These are phyloP conservation scores for Zymoseptoria ardabiliae DNA, from an alignment of 2,329 filamentous ascomycete genomes.

Conservation along the genomic window DNA sequence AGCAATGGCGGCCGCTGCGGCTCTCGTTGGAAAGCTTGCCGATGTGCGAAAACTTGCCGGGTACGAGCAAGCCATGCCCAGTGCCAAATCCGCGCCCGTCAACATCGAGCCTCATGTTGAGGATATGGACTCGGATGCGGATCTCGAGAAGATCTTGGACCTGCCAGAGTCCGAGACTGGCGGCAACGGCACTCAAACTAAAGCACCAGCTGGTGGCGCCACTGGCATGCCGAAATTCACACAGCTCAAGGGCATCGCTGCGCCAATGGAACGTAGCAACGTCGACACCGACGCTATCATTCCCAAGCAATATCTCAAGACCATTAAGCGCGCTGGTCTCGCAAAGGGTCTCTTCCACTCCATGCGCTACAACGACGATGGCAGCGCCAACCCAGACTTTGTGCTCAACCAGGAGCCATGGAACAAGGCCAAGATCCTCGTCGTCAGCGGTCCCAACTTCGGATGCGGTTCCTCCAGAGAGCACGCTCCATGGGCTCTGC, in stretches of 20 bases:
- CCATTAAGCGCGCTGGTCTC: constrained; percentile 94
- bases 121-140: constrained; percentile 53
- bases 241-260: constrained; percentile 76
- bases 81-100: constrained; percentile 45
- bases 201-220: constrained; percentile 39
- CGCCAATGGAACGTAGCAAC: constrained; percentile 79
- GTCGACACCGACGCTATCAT: constrained; percentile 99
- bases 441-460: constrained; percentile 88
- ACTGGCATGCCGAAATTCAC: constrained; percentile 77
- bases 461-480: constrained; percentile 89
- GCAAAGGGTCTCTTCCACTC: constrained; percentile 80
- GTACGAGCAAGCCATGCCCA: constrained; percentile 38
- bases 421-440: constrained; percentile 75
- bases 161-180: constrained; percentile 54
- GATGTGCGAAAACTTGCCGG: constrained; percentile 75
- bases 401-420: constrained; percentile 87
- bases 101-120: constrained; percentile 51
- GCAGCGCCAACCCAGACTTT: constrained; percentile 70
- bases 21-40: constrained; percentile 80
- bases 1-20: constrained; percentile 89
- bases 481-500: constrained; percentile 92
- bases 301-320: constrained; percentile 98
- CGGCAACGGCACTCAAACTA: constrained; percentile 52
- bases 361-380: constrained; percentile 64
- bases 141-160: constrained; percentile 57